Base-by-base conservation (phyloP, 108 stramenopile genomes). In the Cyclotella choctawhatcheeana region DNA sequence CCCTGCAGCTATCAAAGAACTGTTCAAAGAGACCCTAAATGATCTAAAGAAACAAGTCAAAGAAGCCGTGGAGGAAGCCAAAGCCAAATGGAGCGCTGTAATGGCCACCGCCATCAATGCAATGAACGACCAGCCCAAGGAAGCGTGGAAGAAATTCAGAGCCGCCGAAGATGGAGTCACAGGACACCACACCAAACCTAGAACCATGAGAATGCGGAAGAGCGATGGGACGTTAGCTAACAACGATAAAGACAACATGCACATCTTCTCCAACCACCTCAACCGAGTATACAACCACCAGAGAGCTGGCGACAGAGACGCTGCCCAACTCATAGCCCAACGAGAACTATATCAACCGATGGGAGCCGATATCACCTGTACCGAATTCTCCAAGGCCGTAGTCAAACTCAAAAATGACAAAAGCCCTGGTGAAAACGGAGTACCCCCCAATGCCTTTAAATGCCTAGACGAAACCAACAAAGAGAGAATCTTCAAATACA, bases 371-470 rank as follows among this genome's bases (percentile, higher is more conserved):
- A n/a, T n/a, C n/a, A n/a, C n/a, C n/a, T 69, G 67, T 52, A 43
- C 40, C 31, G 31, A 69, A 29, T 58, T 70, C 17, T 2, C 26
- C 0, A 0, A 16, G 10, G 58, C 69, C 18, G 33, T 58, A 0
- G 33, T 2, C 8, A 29, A 44, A 21, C 20, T 70, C 0, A 44
- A 58, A 10, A 70, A 70, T 48, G 55, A 18, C 58, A 58, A 70
- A 70, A 18, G 56, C 4, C 30, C 45, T 13, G 58, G 69, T 0
- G 18, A 17, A 7, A 70, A 44, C 44, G 69, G 58, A 12, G 44
- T 70, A 24, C 56, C 56, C 16, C 16, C 69, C 7, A 44, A 70
- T 16, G 43, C 69, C 21, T 48, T 59, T 5, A 70, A 70, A 40
- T 35, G 54, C 17, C 31, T 70, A 5, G 43, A 44, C 0, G 21